These are phyloP conservation scores for Artemisia tridentata DNA, from an alignment of 129 eudicot genomes.

Conservation along the genomic window DNA sequence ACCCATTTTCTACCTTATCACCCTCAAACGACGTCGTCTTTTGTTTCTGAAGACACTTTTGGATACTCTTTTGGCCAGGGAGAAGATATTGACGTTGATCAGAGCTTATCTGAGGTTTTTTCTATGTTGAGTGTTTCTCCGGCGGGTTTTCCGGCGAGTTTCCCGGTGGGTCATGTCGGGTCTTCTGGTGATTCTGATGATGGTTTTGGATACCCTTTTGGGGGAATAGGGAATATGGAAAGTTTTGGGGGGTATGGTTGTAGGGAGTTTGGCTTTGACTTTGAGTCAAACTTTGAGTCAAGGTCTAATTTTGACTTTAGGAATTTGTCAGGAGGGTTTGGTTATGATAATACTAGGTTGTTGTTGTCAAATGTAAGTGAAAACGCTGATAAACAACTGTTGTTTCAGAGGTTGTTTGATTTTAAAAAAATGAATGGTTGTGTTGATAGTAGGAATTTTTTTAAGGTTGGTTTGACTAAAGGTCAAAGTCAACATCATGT, in stretches of 20 bases:
- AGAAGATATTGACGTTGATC: conserved; percentile 8
- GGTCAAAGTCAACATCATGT: not conserved
- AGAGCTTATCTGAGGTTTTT: conserved; percentile 24
- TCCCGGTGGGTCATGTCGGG: conserved; percentile 16
- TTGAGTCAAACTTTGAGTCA: conserved; percentile 35
- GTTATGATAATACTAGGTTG: no score
- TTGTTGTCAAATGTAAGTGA: not conserved
- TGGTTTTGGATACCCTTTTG: conserved; percentile 5
- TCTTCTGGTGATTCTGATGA: conserved; percentile 10
- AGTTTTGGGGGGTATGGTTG: not conserved
- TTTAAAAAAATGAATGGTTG: not conserved
- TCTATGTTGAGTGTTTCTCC: conserved; percentile 27
- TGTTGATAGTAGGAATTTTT: no score
- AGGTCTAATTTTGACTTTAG: conserved; percentile 13
- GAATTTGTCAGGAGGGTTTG: no score
- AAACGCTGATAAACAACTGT: not conserved
- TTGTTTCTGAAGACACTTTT: no score
- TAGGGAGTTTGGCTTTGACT: conserved; percentile 32
- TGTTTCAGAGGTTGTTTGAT: conserved; percentile 10
- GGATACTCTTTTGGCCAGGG: no score
- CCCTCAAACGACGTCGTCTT: conserved; percentile 13
- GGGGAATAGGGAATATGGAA: not conserved
- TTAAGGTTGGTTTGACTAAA: not conserved
- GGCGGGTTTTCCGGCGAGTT: not conserved
- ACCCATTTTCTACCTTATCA: not conserved